Conservation (phyloP, 2,329 filamentous ascomycete species). For the Fusarium dimerum region DNA sequence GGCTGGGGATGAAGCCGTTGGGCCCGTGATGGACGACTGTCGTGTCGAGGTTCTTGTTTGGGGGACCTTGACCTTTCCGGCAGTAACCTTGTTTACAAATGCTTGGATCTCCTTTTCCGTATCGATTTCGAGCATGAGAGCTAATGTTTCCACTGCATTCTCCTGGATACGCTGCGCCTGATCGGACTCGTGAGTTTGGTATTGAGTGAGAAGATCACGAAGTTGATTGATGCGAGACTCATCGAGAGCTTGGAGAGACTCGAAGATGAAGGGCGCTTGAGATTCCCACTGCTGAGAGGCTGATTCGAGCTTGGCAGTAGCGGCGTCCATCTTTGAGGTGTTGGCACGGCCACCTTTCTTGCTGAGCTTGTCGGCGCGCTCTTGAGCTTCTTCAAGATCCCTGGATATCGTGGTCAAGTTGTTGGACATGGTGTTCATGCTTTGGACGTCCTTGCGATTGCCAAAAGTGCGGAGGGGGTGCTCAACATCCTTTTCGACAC, state of each 20-base stretch:
- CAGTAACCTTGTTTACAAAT: constrained; percentile 54
- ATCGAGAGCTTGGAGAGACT: constrained; percentile 86
- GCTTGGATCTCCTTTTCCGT: constrained; percentile 83
- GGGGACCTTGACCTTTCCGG: constrained; percentile 39
- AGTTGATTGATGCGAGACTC: constrained; percentile 88
- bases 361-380: constrained; percentile 80
- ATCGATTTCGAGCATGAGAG: constrained; percentile 80
- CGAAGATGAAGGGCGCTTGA: constrained; percentile 92
- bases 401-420: constrained; percentile 81
- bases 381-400: constrained; percentile 81
- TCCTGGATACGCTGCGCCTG: constrained; percentile 75
- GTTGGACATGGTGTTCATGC: constrained; percentile 76
- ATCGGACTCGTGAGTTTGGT: constrained; percentile 90
- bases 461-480: constrained; percentile 76
- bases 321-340: constrained; percentile 74
- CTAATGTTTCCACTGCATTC: constrained; percentile 77
- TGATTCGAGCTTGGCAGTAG: constrained; percentile 71
- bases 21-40: constrained; percentile 40
- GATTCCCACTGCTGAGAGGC: constrained; percentile 89
- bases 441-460: constrained; percentile 73
- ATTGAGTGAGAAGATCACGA: constrained; percentile 86
- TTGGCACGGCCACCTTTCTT: constrained; percentile 78
- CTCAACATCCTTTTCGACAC: constrained; percentile 89
- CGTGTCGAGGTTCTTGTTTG: constrained; percentile 42
- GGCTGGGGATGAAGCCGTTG: constrained; percentile 25